Evolutionary conservation across 176 grass and related monocot species (phyloP), one percentile per base, ranked within the genome.

Genomic region (Alloteropsis semialata): DNA sequence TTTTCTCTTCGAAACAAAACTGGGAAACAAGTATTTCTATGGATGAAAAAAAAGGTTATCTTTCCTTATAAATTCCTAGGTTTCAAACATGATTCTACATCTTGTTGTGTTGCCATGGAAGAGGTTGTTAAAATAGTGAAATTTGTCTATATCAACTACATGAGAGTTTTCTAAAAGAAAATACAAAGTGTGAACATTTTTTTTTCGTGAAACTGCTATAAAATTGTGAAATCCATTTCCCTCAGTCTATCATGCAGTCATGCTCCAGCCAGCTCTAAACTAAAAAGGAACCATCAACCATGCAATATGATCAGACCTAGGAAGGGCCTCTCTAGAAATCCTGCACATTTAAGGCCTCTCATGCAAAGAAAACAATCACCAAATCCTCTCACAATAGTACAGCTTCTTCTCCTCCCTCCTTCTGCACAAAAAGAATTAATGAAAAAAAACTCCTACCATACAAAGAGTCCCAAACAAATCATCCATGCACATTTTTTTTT

Each of bases 321-420:
- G 14, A 28, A 71, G 70, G 71, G 42, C 3, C 55, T 71, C 18
- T 18, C 0, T 76, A 0, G 3, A 44, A 89, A 14, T 55, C n/a
- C 18, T 10, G 18, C 72, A 42, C 71, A 45, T 29, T 30, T 36
- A 32, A 71, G 77, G 82, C 22, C 54, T 38, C 53, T 28, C 70
- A 69, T 38, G 82, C 71, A 76, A 82, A 89, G 75, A 69, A 0
- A 10, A 18, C 67, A 64, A 43, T 28, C 13, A 66, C 74, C 16
- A 12, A 29, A 11, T 39, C 27, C 12, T 27, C 0, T 49, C 27
- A 33, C 27, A 3, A 33, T 36, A 66, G 44, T 38, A 37, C 39
- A 34, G 0, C 30, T 12, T 37, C 10, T 72, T 75, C 18, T 1
- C 72, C 18, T 1, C 72, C 7, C 5, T 22, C 13, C 30, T 16